Conservation (phyloP, 139 green algal genomes). For the Trebouxia sp. region DNA sequence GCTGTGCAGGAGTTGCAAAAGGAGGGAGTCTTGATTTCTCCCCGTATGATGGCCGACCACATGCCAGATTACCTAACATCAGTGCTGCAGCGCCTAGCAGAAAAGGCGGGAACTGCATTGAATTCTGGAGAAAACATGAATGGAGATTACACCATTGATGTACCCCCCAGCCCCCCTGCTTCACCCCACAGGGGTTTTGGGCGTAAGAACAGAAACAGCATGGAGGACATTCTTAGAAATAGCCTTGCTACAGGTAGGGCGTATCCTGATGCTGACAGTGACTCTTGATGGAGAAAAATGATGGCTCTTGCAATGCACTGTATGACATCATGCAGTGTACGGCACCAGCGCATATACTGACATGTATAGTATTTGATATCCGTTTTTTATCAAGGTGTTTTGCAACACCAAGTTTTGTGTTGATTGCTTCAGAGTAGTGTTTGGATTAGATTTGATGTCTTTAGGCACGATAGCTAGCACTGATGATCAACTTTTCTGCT, state of each 20-base stretch:
- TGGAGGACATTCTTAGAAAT: not conserved
- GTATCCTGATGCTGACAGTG: not conserved
- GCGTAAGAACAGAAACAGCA: not conserved
- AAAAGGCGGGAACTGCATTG: not conserved
- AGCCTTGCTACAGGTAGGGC: not conserved
- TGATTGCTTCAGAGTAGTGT: too few relatives aligned
- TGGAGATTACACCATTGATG: not conserved
- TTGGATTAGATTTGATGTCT: too few relatives aligned
- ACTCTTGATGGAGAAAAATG: too few relatives aligned
- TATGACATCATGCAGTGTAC: too few relatives aligned
- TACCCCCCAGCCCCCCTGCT: not conserved
- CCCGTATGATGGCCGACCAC: slow-evolving; percentile 62
- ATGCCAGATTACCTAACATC: slow-evolving; percentile 51
- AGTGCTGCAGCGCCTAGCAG: slow-evolving; percentile 39
- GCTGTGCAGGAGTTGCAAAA: slow-evolving; percentile 33
- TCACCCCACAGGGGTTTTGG: not conserved
- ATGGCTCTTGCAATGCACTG: too few relatives aligned
- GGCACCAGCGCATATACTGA: too few relatives aligned
- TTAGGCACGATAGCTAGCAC: too few relatives aligned
- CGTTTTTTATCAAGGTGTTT: too few relatives aligned
- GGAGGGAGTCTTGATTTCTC: slow-evolving; percentile 54
- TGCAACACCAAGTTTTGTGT: too few relatives aligned
- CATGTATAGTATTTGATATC: too few relatives aligned
- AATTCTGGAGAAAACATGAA: not conserved
- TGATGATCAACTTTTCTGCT: too few relatives aligned